Base-by-base conservation (phyloP, 169 alveolate genomes). In the Cryptosporidium ubiquitum region DNA sequence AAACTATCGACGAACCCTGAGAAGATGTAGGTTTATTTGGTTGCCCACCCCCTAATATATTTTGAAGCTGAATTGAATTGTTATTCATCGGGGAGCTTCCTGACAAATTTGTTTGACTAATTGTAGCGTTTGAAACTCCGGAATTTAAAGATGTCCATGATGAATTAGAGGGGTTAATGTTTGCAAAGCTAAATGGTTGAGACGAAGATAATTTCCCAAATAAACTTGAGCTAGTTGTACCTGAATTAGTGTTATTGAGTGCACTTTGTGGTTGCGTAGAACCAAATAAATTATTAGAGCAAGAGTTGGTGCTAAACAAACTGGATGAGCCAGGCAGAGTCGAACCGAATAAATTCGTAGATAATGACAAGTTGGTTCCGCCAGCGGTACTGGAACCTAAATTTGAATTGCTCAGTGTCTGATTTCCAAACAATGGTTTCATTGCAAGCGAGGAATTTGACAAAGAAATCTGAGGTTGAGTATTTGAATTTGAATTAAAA, bases 341-440 rank as follows among this genome's bases (percentile, higher is more conserved):
- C 23, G 89, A 79, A 16, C 79, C 75, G 16, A 79, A 40, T 23
- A 79, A 39, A 61, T 33, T 79, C 12, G 68, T 61, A 26, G 74
- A 40, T 35, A 47, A 47, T 10, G 84, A 73, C 6, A 29, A 29
- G 12, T 29, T 69, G n/a, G 58, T 40, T 29, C 66, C 55, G 7
- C 35, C 23, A 1, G 69, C 14, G 10, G 68, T 14, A 12, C 51
- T 29, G 37, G 73, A 61, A 79, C 68, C 68, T 23, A 49, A 16
- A 39, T 20, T 39, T 23, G 70, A 57, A 14, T 20, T 20, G 0
- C 42, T 44, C 7, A 23, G 9, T 14, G 58, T 10, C 35, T 58
- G 89, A 23, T 20, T 58, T 12, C 61, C 73, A 64, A 79, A 64
- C 14, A 64, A 31, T 7, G 89, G 40, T 35, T 49, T 64, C 37